Base-by-base conservation (phyloP, 2,329 filamentous ascomycete genomes). In the Penicillium sp. region DNA sequence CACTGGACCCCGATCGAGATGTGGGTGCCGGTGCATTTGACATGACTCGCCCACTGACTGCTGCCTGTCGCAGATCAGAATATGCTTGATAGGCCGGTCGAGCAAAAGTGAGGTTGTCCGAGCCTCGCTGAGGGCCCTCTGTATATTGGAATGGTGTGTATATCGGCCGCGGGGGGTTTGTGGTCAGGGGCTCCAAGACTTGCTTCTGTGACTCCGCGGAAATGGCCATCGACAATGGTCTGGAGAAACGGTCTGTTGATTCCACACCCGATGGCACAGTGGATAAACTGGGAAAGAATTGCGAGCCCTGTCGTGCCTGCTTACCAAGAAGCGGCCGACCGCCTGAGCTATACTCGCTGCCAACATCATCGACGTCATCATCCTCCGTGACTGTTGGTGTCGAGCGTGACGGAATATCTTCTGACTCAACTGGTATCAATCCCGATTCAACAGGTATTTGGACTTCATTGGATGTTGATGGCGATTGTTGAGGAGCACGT, bases 321-420 rank as follows among this genome's bases (percentile, higher is more conserved):
- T 64, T 65, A 56, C 64, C 60, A 16, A 79, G 56, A 10, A 79
- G 73, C 9, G 81, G 81, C 30, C 81, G 71, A 7, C 81, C 81
- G 19, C 81, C 81, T 18, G 81, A 79, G 56, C 80, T 83, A 56
- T 82, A 83, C 36, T 64, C 62, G 47, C 62, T 65, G 11, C 74
- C 69, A 38, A 69, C 65, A 29, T 65, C 64, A 30, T 62, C 61
- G 8, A 35, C 35, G 34, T 56, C 55, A 16, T 63, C 57, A 27
- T 54, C 46, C 16, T 44, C 40, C 39, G 46, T 19, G 9, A 26
- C 11, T 14, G 47, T 45, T 18, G 18, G 47, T 14, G 47, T 45
- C n/a, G 18, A 49, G 14, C n/a, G 57, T n/a, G 49, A 39, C 23
- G 48, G 39, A 7, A 48, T 49, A 32, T 62, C 59, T 42, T 72